Base-by-base conservation (phyloP, 768 basidiomycete species). In the Leccinum pellstonianum region DNA sequence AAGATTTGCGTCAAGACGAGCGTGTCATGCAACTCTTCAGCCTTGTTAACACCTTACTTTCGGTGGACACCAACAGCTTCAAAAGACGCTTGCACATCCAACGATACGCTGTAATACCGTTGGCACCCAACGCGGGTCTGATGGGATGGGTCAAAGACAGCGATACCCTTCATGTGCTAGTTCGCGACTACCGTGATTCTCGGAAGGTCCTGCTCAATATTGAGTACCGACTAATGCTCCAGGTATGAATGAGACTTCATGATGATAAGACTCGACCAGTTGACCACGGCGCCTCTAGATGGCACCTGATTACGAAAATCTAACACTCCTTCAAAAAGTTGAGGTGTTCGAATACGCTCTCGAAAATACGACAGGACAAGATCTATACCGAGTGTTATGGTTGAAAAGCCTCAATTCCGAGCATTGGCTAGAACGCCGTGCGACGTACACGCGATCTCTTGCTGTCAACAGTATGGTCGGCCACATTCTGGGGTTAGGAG, bases 1-100 rank as follows among this genome's bases (percentile, higher is more conserved):
- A 99, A 77, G 97, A 99, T 77, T 81, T 99, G 54, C 94, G 97
- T 43, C 97, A 98, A 75, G 97, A 99, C 71, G 97, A 99, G 68
- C 86, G 97, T 62, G 97, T 98, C 57, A 98, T 98, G 96, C 97
- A 99, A 73, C 82, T 98, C 19, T 98, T 98, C 74, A 91, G 97
- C 60, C 86, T 99, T 51, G 91, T 98, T 67, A 99, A 99, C 75
- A 96, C 93, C 0, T 77, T 98, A 2, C 85, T 99, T 29, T 88
- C 91, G 7, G 87, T 93, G 19, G 96, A 99, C 68, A 91, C 94
- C 21, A 86, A 91, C 69, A 94, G 93, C 71, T 98, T 96, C 83
- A 97, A 96, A 77, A 83, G 97, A 37, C 93, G 95, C 64, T 80
- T 99, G 49, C 93, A 95, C 67, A 96, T 98, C 55, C 96, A 96